These are phyloP conservation scores for Corniculantispora saksenae DNA, from an alignment of 2,329 filamentous ascomycete species.

Conservation along the genomic window DNA sequence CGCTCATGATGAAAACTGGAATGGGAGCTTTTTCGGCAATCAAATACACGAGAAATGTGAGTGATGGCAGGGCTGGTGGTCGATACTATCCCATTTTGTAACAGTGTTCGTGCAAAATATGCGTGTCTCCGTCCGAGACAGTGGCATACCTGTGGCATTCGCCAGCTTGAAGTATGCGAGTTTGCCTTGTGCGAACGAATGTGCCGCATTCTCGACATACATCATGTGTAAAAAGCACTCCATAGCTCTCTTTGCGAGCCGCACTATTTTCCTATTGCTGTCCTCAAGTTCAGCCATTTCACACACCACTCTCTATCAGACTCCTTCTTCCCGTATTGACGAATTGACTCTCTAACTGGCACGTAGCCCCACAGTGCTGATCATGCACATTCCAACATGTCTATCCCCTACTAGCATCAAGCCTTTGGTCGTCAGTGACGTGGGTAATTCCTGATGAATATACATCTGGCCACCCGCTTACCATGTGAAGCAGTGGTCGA, in stretches of 20 bases:
- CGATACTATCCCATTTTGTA: background rate
- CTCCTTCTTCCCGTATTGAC: background rate
- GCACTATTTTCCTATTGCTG: background rate
- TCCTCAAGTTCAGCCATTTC: background rate
- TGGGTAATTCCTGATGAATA: background rate
- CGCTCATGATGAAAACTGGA: too few species aligned
- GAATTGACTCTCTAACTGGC: background rate
- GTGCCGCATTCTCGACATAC: background rate
- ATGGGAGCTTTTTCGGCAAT: background rate
- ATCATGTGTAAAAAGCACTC: background rate
- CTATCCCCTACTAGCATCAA: background rate
- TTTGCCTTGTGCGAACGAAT: background rate
- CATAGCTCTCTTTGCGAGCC: background rate
- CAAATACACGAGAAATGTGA: background rate
- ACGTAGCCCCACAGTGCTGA: background rate
- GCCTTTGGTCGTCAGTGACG: background rate
- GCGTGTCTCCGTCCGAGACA: background rate
- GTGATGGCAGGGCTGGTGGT: background rate
- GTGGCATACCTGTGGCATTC: background rate
- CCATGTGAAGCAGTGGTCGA: background rate
- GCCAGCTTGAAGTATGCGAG: background rate
- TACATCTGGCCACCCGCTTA: background rate
- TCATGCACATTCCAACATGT: slow-evolving; percentile 1
- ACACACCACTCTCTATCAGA: background rate
- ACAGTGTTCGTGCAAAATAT: background rate